phyloP scores from a whole-genome alignment of 1,284 basidiomycete genomes.

The Ganoderma meredithae region DNA sequence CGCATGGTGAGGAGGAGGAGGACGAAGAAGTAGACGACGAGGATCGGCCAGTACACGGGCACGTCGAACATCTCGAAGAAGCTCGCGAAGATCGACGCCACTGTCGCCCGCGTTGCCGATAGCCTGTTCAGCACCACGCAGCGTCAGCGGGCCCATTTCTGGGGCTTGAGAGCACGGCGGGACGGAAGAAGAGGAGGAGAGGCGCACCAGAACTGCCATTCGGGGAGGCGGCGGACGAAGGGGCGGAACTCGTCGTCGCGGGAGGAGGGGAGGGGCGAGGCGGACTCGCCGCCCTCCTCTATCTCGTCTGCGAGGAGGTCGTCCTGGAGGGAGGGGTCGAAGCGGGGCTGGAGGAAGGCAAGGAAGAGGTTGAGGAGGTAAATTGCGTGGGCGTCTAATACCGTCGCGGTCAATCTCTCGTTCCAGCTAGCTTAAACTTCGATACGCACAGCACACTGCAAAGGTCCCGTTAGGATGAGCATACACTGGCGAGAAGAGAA shows the following conservation, averaged over 20 bases:
- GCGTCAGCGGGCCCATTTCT: not conserved
- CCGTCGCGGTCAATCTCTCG: slow-evolving; percentile 2
- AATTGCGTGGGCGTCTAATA: slow-evolving; percentile 84
- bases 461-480: slow-evolving; percentile 8
- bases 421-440: not conserved
- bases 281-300: slow-evolving; percentile 83
- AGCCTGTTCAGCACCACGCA: slow-evolving; percentile 62
- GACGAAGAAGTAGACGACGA: slow-evolving; percentile 92
- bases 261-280: slow-evolving; percentile 59
- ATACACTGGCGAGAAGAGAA: slow-evolving; percentile 4
- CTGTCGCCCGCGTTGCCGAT: slow-evolving; percentile 88
- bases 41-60: slow-evolving; percentile 98
- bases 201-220: slow-evolving; percentile 93
- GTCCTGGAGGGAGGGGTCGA: slow-evolving; percentile 94
- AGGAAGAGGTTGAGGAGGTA: slow-evolving; percentile 92
- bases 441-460: slow-evolving; percentile 71
- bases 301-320: slow-evolving; percentile 95
- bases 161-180: not conserved
- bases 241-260: slow-evolving; percentile 94
- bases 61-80: slow-evolving; percentile 88
- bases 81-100: slow-evolving; percentile 84
- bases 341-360: slow-evolving; percentile 91
- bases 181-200: slow-evolving; percentile 20
- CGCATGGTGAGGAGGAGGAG: slow-evolving; percentile 92
- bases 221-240: slow-evolving; percentile 94